Evolutionary conservation across 2,329 filamentous ascomycete genomes (phyloP).

Genomic region (Aspergillus brunneoviolaceus): DNA sequence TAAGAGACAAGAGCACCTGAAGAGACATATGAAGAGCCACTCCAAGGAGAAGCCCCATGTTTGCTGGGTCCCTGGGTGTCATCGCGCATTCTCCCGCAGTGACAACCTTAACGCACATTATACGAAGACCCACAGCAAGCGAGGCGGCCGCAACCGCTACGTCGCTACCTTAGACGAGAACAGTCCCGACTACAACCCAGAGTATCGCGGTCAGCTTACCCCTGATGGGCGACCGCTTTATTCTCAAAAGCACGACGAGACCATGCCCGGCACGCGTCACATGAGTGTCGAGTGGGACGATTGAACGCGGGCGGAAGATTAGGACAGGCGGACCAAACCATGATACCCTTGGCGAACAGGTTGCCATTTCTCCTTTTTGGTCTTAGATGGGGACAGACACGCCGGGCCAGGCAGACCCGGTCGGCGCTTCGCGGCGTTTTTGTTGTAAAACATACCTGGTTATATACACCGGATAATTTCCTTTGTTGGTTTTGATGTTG

Average conservation of each 20-base stretch:
- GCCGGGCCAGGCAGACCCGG: constrained; percentile 20
- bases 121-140: constrained; percentile 49
- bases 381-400: constrained; percentile 23
- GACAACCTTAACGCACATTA: constrained; percentile 50
- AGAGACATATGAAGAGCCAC: constrained; percentile 51
- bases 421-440: constrained; percentile 25
- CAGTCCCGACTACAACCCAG: constrained; percentile 44
- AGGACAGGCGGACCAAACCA: constrained; percentile 26
- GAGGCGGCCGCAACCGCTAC: constrained; percentile 46
- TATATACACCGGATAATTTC: constrained; percentile 9
- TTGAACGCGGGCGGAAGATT: constrained; percentile 17
- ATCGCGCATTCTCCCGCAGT: constrained; percentile 43
- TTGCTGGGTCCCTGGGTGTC: constrained; percentile 47
- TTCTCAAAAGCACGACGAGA: constrained; percentile 37
- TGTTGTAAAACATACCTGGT: constrained; percentile 20
- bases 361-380: constrained; percentile 29
- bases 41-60: constrained; percentile 46
- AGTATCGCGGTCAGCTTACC: constrained; percentile 45
- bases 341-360: constrained; percentile 32
- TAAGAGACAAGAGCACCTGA: constrained; percentile 51
- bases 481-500: constrained; percentile 1
- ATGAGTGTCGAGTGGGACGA: constrained; percentile 38
- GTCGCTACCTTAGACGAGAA: constrained; percentile 46
- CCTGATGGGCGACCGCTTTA: constrained; percentile 44
- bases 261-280: constrained; percentile 34